Evolutionary conservation across 257 asterid genomes (phyloP).

Genomic region (Handroanthus guayacan): DNA sequence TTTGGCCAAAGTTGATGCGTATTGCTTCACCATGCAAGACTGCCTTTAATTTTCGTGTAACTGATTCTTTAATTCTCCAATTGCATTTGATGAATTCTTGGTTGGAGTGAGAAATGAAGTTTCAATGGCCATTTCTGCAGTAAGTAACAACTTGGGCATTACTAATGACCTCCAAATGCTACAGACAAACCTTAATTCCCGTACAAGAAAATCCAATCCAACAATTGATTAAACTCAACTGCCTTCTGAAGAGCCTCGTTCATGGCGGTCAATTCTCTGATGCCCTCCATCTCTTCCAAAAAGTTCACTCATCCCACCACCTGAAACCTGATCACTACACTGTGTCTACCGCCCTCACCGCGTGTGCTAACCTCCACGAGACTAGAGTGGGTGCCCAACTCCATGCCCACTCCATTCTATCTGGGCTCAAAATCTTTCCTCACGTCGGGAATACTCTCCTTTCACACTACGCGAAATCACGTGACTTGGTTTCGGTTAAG

Average conservation of each 20-base stretch:
- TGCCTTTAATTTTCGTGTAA: too few relatives aligned
- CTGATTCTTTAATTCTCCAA: neutral
- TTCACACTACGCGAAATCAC: constrained; percentile 65
- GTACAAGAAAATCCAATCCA: constrained; percentile 37
- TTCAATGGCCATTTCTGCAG: neutral
- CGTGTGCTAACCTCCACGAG: constrained; percentile 56
- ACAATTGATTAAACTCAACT: constrained; percentile 64
- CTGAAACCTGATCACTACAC: constrained; percentile 81
- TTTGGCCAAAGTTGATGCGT: too few relatives aligned
- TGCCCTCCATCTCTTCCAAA: constrained; percentile 61
- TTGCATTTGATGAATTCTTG: neutral
- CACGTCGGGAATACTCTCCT: constrained; percentile 77
- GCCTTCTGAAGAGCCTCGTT: constrained; percentile 54
- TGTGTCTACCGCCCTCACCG: constrained; percentile 72
- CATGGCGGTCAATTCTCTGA: constrained; percentile 47
- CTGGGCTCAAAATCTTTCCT: constrained; percentile 58
- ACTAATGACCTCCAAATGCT: constrained; percentile 36
- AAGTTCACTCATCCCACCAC: constrained; percentile 58
- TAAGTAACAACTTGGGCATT: neutral
- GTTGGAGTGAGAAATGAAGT: neutral
- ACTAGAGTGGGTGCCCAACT: constrained; percentile 61
- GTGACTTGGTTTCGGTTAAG: constrained; percentile 60
- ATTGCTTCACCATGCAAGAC: too few relatives aligned
- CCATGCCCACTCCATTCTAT: constrained; percentile 59
- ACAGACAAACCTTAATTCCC: constrained; percentile 30